phyloP scores from a whole-genome alignment of 1,284 basidiomycete species.

The Moesziomyces globuligerus region DNA sequence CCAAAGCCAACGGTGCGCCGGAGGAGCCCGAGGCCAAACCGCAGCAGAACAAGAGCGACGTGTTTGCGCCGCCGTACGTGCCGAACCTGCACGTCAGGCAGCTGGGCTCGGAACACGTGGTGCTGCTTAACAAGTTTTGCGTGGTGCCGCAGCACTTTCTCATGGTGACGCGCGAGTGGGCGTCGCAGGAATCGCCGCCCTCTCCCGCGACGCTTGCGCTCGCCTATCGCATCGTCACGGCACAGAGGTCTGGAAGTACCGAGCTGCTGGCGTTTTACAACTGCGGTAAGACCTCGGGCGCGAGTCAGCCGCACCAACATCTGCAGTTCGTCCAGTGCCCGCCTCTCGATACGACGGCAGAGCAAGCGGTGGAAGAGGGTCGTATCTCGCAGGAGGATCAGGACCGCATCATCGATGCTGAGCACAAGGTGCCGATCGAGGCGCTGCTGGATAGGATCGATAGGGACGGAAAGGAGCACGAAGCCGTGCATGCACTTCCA shows the following conservation, averaged over 20 bases:
- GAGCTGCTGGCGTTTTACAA: constrained; percentile 64
- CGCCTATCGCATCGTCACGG: constrained; percentile 51
- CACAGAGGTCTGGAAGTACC: constrained; percentile 17
- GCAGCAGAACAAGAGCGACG: constrained; percentile 57
- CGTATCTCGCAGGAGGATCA: constrained; percentile 30
- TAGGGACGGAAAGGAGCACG: constrained; percentile 58
- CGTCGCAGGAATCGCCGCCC: constrained; percentile 60
- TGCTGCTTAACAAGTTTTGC: constrained; percentile 66
- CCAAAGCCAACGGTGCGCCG: constrained; percentile 20
- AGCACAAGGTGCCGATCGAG: constrained; percentile 57
- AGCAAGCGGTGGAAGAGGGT: not conserved
- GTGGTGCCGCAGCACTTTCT: constrained; percentile 64
- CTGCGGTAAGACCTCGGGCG: constrained; percentile 60
- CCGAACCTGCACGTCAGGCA: constrained; percentile 59
- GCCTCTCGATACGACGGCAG: constrained; percentile 18
- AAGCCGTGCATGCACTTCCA: constrained; percentile 55
- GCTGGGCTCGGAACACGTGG: constrained; percentile 40
- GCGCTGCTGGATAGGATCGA: constrained; percentile 54
- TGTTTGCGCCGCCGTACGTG: constrained; percentile 66
- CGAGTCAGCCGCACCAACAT: constrained; percentile 62
- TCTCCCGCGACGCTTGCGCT: constrained; percentile 52
- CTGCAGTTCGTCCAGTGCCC: constrained; percentile 61
- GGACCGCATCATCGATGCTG: constrained; percentile 20
- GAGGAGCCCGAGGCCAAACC: constrained; percentile 13
- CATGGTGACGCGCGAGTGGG: constrained; percentile 60